A percentile compares a stretch with the other conserved stretches of the same genome.
Conservation (phyloP, 2,329 filamentous ascomycete genomes). For the Xylariaceae sp. region DNA sequence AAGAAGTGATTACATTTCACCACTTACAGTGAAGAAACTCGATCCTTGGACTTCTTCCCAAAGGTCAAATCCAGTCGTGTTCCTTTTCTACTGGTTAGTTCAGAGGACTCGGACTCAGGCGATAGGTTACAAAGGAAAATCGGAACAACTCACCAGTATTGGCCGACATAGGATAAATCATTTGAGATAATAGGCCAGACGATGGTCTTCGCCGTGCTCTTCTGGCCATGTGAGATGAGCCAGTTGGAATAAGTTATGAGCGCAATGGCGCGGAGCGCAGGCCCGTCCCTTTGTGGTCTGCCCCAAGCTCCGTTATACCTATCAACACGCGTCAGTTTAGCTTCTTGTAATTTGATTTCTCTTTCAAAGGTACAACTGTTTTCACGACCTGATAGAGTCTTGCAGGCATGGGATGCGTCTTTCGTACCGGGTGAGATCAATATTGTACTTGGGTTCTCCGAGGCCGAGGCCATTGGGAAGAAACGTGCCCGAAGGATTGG, state of each 20-base stretch:
- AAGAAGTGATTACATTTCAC: no score
- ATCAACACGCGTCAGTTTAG: no score
- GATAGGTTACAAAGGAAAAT: background rate
- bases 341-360: no score
- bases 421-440: constrained; percentile 43
- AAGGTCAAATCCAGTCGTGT: constrained; percentile 53
- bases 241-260: constrained; percentile 51
- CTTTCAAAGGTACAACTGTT: no score
- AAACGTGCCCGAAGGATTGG: constrained; percentile 47
- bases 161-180: constrained; percentile 53
- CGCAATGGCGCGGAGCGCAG: constrained; percentile 54
- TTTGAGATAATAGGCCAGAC: constrained; percentile 55
- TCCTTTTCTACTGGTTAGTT: constrained; percentile 29
- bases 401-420: no score
- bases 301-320: constrained; percentile 47
- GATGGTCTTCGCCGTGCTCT: constrained; percentile 36
- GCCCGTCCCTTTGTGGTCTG: constrained; percentile 56
- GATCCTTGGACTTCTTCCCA: constrained; percentile 58
- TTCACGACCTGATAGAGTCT: no score
- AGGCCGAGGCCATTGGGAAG: constrained; percentile 44
- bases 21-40: constrained; percentile 50
- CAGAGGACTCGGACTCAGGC: background rate
- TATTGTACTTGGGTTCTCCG: constrained; percentile 54
- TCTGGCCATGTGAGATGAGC: constrained; percentile 43
- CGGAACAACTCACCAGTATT: constrained; percentile 38